Evolutionary conservation across 1,284 basidiomycete species (phyloP), one percentile per base, ranked within the genome.

Genomic region (Coniophora puteana): DNA sequence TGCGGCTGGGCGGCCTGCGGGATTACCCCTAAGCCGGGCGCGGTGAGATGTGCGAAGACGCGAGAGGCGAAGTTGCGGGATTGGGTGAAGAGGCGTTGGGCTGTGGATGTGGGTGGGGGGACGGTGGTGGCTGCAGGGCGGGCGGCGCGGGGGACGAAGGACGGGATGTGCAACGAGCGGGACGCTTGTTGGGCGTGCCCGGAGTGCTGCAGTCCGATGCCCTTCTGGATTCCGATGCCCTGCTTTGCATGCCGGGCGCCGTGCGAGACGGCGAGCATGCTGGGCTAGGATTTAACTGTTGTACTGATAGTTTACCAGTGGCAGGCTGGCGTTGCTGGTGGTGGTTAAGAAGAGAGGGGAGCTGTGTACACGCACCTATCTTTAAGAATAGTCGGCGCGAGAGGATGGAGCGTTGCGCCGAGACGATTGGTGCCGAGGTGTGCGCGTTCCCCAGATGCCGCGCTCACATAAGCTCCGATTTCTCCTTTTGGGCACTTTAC

Each of bases 11-110:
- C 53, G n/a, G 61, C 46, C 36, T 54, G 48, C 11, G 65, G 53
- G 1, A 67, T 62, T 28, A 62, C 63, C 45, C 69, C 63, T 23
- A 73, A 51, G 13, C 78, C 76, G 4, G 82, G 80, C 3, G 80
- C 59, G 26, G 76, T 73, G 30, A 85, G 68, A 41, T 78, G 72
- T 4, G 71, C 63, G 38, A 82, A 68, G 46, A 87, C 71, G 35
- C 68, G 70, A 37, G 73, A 66, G 36, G 85, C 49, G 31, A 83
- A 46, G 8, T 68, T 72, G 38, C 72, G 74, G 12, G 83, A 73
- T 35, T 75, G 68, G 13, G 67, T 65, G 46, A 83, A 63, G 27
- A 83, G 51, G 42, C 65, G 68, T 49, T 76, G 69, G 0, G 74
- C 49, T n/a, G 70, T 54, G 8, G 63, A 61, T 43, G 55, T 53